Evolutionary conservation across 2,329 filamentous ascomycete species (phyloP).

Genomic region (Fusarium nodosum): DNA sequence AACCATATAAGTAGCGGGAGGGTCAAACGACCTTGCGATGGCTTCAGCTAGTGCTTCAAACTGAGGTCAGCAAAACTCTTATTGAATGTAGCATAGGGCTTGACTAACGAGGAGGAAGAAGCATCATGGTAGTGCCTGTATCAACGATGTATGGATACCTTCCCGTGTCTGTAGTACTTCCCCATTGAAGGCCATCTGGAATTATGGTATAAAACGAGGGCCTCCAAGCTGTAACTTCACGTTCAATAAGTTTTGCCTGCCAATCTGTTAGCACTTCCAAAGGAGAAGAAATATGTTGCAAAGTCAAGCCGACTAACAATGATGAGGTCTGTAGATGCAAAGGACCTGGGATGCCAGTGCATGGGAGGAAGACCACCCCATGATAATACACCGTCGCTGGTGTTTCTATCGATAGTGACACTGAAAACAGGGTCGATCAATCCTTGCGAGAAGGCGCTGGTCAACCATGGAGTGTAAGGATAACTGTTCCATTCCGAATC

Average conservation of each 20-base stretch:
- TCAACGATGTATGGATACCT: constrained; percentile 66
- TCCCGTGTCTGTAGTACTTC: constrained; percentile 56
- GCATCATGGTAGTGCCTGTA: constrained; percentile 65
- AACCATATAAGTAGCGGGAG: constrained; percentile 62
- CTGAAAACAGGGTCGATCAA: constrained; percentile 62
- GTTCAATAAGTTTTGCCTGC: constrained; percentile 60
- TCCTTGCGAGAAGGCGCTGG: constrained; percentile 62
- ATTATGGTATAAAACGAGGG: constrained; percentile 68
- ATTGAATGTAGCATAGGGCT: too few relatives aligned
- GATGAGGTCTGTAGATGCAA: constrained; percentile 59
- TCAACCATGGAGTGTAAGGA: constrained; percentile 64
- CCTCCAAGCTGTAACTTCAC: constrained; percentile 57
- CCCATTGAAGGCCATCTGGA: constrained; percentile 63
- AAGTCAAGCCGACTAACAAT: constrained; percentile 55
- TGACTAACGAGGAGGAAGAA: constrained; percentile 62
- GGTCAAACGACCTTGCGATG: constrained; percentile 63
- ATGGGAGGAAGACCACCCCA: constrained; percentile 63
- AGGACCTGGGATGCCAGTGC: constrained; percentile 49
- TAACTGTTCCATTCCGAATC: constrained; percentile 56
- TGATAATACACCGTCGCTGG: constrained; percentile 60
- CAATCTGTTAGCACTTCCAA: constrained; percentile 3
- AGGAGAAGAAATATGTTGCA: neutral
- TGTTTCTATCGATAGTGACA: constrained; percentile 63
- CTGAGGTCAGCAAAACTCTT: constrained; percentile 1
- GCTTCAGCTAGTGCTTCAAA: constrained; percentile 60